Base-by-base conservation (phyloP, 345 rosid species). In the Rubroshorea leprosula region DNA sequence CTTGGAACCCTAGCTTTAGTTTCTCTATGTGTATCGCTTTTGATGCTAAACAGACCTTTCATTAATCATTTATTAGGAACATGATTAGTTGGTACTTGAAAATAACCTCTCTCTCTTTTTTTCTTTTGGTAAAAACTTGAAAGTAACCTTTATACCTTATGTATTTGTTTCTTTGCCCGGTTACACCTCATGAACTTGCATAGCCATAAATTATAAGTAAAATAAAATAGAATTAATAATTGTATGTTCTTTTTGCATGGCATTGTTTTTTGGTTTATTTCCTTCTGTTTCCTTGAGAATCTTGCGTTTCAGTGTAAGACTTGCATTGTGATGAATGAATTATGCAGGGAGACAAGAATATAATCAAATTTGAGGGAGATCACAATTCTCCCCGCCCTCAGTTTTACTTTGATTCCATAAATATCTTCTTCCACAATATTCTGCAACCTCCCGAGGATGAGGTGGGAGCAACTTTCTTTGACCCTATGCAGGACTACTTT, bases 381-480 rank as follows among this genome's bases (percentile, higher is more conserved):
- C 99, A 93, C 77, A 93, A 93, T 68, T 89, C 99, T 41, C 91
- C 87, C 21, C 90, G 99, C 27, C 99, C 99, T 25, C 99, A 72
- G 21, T 93, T 93, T 60, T 93, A 93, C 76, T 93, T 89, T 68
- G 97, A 93, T 76, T 93, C 99, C 5, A 70, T 89, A 64, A 89
- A 89, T 66, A 93, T 93, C 12, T 93, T 93, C 68, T 93, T 93
- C 78, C 93, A 86, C 74, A 93, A 93, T 66, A 96, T 93, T 54
- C 74, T 93, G 72, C 99, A 74, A 67, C 99, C 97, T 66, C 97
- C 97, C 10, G 85, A 77, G 63, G 91, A 84, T 75, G 86, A 78
- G 78, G 74, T 81, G 61, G 83, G 86, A 23, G 77, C 64, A 56
- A 59, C 80, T 17, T 65, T 68, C 74, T 80, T 74, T 68, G 88